These are phyloP conservation scores for Prillingera fragicola DNA, from an alignment of 1,284 basidiomycete species.

Conservation along the genomic window DNA sequence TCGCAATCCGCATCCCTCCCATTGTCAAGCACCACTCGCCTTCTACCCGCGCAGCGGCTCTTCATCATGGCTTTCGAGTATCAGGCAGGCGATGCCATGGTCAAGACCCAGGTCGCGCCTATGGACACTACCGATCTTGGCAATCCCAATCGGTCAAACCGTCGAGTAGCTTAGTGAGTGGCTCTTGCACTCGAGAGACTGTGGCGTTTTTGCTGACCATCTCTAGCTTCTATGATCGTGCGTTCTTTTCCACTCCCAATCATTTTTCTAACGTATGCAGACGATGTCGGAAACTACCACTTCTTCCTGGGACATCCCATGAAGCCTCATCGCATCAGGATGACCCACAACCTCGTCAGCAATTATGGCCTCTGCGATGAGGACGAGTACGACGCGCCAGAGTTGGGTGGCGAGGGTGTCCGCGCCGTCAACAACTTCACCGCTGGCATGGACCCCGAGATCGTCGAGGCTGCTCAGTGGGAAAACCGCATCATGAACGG, in stretches of 20 bases:
- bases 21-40: too few relatives aligned
- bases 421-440: conserved; percentile 26
- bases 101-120: conserved; percentile 12
- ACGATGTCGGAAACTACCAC: conserved; percentile 52
- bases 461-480: conserved; percentile 25
- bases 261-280: conserved; percentile 1
- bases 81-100: too few relatives aligned
- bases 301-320: conserved; percentile 87
- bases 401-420: conserved; percentile 24
- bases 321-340: conserved; percentile 90
- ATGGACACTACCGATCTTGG: conserved; percentile 17
- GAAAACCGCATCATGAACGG: conserved; percentile 31
- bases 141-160: conserved; percentile 16
- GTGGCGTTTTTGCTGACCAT: not conserved
- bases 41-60: too few relatives aligned
- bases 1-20: too few relatives aligned
- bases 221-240: conserved; percentile 36
- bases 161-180: conserved; percentile 23
- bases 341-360: conserved; percentile 85
- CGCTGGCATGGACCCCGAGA: conserved; percentile 13
- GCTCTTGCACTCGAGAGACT: not conserved
- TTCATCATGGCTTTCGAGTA: too few relatives aligned
- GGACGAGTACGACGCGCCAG: conserved; percentile 24
- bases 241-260: conserved; percentile 1
- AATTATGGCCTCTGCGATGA: conserved; percentile 69